Conservation (phyloP, 2,329 filamentous ascomycete genomes). For the Sarocladiaceae sp. region DNA sequence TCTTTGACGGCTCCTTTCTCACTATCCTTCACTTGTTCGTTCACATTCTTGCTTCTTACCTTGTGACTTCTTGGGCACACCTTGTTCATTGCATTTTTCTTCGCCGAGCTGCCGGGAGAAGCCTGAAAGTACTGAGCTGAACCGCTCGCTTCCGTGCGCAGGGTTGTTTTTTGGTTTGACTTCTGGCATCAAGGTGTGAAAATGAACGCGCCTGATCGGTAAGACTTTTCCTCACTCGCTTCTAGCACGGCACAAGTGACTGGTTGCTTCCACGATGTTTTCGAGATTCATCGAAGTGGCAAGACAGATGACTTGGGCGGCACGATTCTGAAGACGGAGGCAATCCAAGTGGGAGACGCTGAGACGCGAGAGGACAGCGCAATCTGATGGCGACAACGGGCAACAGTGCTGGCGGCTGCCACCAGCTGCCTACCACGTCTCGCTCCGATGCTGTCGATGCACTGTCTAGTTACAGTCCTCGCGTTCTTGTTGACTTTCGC, state of each 20-base stretch:
- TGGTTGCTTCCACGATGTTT: too few species aligned
- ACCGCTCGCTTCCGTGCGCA: not conserved
- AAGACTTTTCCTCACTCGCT: conserved; percentile 21
- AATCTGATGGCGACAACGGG: not conserved
- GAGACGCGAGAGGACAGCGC: too few species aligned
- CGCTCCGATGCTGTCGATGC: not conserved
- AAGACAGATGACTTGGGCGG: not conserved
- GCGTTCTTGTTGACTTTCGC: too few species aligned
- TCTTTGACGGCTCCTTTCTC: not conserved
- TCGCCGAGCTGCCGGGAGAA: too few species aligned
- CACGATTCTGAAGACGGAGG: not conserved
- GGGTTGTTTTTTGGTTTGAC: not conserved
- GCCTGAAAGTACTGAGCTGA: too few species aligned
- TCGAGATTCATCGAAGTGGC: too few species aligned
- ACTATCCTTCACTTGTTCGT: not conserved
- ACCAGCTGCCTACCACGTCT: not conserved
- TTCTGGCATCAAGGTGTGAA: conserved; percentile 16
- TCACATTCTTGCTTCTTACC: not conserved
- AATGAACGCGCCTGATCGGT: conserved; percentile 57
- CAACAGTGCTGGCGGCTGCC: not conserved
- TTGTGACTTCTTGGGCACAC: not conserved
- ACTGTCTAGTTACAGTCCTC: not conserved
- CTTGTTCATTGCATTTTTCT: not conserved
- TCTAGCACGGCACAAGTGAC: not conserved
- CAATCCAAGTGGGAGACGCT: too few species aligned